Conservation (phyloP, 2,329 filamentous ascomycete genomes). For the Phialophora tarda region DNA sequence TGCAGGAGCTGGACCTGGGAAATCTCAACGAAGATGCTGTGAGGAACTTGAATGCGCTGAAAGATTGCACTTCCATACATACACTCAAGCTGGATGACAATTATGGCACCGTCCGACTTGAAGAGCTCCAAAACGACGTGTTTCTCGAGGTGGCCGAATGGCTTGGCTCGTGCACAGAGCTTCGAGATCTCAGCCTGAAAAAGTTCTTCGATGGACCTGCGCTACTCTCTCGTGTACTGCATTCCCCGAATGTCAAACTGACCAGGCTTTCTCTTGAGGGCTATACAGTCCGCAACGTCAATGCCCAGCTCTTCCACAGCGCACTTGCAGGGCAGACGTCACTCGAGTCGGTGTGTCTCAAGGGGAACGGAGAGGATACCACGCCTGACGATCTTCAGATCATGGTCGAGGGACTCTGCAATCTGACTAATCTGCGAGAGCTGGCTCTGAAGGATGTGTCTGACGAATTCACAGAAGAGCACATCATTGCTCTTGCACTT, state of each 20-base stretch:
- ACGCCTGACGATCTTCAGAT: conserved; percentile 40
- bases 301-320: conserved; percentile 41
- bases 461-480: conserved; percentile 43
- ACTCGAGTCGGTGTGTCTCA: conserved; percentile 43
- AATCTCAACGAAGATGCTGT: conserved; percentile 57
- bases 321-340: conserved; percentile 41
- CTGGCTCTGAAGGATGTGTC: conserved; percentile 46
- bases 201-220: conserved; percentile 58
- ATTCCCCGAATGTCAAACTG: conserved; percentile 41
- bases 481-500: conserved; percentile 42
- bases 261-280: conserved; percentile 42
- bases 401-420: conserved; percentile 43
- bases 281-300: conserved; percentile 40
- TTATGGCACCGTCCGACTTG: conserved; percentile 53
- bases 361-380: conserved; percentile 42
- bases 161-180: conserved; percentile 59
- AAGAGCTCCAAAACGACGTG: conserved; percentile 59
- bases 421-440: conserved; percentile 42
- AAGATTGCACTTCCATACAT: conserved; percentile 57
- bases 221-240: conserved; percentile 42
- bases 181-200: conserved; percentile 59
- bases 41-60: conserved; percentile 56
- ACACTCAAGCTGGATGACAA: conserved; percentile 57
- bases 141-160: conserved; percentile 60
- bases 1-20: conserved; percentile 60